A percentile compares a stretch with the other conserved stretches of the same genome.
These are phyloP conservation scores for Rostrohypoxylon terebratum DNA, from an alignment of 495 filamentous ascomycete species.

Conservation along the genomic window DNA sequence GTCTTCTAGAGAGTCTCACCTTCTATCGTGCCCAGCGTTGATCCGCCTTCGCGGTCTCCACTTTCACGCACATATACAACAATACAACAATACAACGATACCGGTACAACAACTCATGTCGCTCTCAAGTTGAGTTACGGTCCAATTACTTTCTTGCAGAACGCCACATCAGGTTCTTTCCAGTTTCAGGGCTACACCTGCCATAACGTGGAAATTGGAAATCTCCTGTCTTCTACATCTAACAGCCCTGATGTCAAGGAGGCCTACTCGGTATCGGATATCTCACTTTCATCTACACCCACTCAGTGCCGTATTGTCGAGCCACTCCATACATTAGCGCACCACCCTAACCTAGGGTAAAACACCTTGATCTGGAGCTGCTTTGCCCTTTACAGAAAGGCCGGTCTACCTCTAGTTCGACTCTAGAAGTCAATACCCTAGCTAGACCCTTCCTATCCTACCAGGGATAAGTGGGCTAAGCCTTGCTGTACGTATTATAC, in stretches of 20 bases:
- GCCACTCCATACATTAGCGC: constrained; percentile 38
- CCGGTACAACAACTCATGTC: no score
- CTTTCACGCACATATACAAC: background rate
- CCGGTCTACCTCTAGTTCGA: constrained; percentile 32
- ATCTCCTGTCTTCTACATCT: background rate
- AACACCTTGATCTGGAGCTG: constrained; percentile 40
- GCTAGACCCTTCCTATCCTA: constrained; percentile 15
- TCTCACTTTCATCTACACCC: constrained; percentile 31
- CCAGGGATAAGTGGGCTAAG: constrained; percentile 37
- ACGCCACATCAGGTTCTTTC: constrained; percentile 23
- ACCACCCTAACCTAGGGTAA: constrained; percentile 24
- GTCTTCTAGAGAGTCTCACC: constrained; percentile 12
- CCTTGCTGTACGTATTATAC: constrained; percentile 28
- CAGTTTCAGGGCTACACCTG: background rate
- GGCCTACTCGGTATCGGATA: constrained; percentile 30
- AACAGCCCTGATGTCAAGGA: background rate
- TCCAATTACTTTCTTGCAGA: constrained; percentile 2
- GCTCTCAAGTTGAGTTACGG: constrained; percentile 2
- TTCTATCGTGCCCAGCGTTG: background rate
- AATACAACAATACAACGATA: background rate
- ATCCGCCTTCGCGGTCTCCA: constrained; percentile 8
- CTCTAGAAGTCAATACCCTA: constrained; percentile 22
- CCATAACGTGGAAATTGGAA: constrained; percentile 11
- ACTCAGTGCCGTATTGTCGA: background rate
- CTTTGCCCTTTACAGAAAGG: constrained; percentile 41